Evolutionary conservation across 2,329 filamentous ascomycete species (phyloP), one percentile per base, ranked within the genome.

Genomic region (Lachnellula subtilissima): DNA sequence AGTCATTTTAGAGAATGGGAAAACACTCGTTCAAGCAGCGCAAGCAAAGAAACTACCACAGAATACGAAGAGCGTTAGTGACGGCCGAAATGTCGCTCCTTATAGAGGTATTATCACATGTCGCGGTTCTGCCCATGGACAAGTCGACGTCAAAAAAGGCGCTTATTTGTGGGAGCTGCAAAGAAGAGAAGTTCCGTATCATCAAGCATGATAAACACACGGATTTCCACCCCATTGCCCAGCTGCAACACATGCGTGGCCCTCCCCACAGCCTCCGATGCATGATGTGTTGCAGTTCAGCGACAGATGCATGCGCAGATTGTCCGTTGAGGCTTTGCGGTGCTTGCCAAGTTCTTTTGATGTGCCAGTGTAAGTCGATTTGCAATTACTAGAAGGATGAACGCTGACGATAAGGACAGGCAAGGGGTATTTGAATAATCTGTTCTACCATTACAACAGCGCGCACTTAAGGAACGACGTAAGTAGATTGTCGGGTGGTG

Each of bases 141-240:
- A 64, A 25, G 32, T 65, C 15, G 62, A 65, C 22, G 48, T 61
- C 39, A 51, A 36, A 2, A 2, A 62, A 58, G 40, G 59, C 54
- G 4, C 50, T 39, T 15, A 64, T 65, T 40, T 65, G 45, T 12
- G 5, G n/a, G 12, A 35, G 23, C 22, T 48, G 45, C 45, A 15
- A 15, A 7, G 15, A 8, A 12, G 45, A 48, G 23, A 48, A 48
- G 14, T 48, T 48, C 5, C 12, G n/a, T 11, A 48, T 48, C 23
- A 48, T 48, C 19, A 25, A 48, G 23, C 45, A 48, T 32, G 45
- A 23, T 23, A 48, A 32, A 5, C 45, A 48, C 23, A n/a, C 42
- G 5, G 14, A 15, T 12, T 28, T 32, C 23, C 15, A 7, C 22
- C 5, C 17, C n/a, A 3, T 32, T 32, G 14, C 23, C 4, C 14